Evolutionary conservation across 176 grass and related monocot genomes (phyloP).

Genomic region (Phragmites australis): DNA sequence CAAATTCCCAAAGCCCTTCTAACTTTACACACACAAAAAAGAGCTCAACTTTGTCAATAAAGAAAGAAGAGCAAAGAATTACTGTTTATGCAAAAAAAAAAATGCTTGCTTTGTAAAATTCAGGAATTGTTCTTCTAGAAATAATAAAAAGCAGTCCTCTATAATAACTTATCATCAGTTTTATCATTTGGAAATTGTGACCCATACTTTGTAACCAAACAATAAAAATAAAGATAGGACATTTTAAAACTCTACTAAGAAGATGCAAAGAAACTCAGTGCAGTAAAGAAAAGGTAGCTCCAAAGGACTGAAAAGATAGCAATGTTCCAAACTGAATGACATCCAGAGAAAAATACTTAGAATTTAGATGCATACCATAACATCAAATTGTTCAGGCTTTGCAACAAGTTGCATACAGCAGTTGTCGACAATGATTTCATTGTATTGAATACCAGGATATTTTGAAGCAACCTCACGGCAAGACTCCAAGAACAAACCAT

Average conservation of each 20-base stretch:
- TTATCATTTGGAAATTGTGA: background rate
- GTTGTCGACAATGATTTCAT: constrained; percentile 97
- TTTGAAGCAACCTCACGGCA: constrained; percentile 89
- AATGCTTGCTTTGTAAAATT: background rate
- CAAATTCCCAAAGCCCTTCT: background rate
- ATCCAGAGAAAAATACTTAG: background rate
- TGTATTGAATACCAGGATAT: constrained; percentile 88
- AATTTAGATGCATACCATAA: constrained; percentile 66
- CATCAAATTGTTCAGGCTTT: constrained; percentile 92
- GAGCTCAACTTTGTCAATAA: background rate
- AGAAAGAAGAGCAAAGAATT: background rate
- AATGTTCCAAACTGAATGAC: background rate
- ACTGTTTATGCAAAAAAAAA: background rate
- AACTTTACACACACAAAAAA: background rate
- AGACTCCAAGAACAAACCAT: constrained; percentile 96
- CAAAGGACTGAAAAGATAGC: background rate
- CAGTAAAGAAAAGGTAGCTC: background rate
- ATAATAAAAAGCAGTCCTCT: background rate
- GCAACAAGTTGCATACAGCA: constrained; percentile 98
- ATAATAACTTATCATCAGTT: background rate
- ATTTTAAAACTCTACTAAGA: background rate
- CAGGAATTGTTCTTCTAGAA: background rate
- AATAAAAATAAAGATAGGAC: constrained; percentile 8
- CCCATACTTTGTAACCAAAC: background rate
- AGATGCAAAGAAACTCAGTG: background rate